A percentile compares a stretch with the other conserved stretches of the same genome.
Evolutionary conservation across 2,329 filamentous ascomycete genomes (phyloP).

Genomic region (Colletotrichum echinochloae): DNA sequence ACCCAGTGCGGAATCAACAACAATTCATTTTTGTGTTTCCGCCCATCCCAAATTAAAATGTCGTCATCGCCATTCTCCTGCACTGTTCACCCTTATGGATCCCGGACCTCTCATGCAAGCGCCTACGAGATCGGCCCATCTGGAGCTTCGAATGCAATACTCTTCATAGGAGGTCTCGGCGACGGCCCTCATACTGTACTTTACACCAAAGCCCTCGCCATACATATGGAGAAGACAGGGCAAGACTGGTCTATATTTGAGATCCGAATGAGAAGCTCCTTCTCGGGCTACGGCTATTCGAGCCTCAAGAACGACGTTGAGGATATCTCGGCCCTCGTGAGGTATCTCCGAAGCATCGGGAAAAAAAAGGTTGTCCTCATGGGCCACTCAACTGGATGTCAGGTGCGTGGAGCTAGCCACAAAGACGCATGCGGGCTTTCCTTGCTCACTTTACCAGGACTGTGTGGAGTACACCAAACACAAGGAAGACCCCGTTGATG

Average conservation of each 20-base stretch:
- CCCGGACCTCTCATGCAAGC: conserved; percentile 53
- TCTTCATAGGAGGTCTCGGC: conserved; percentile 78
- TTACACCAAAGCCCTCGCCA: conserved; percentile 64
- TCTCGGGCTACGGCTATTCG: conserved; percentile 63
- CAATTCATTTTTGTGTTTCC: neutral
- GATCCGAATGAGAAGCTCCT: conserved; percentile 66
- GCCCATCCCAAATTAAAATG: neutral
- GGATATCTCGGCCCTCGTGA: conserved; percentile 65
- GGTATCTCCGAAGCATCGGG: conserved; percentile 64
- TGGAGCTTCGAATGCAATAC: conserved; percentile 66
- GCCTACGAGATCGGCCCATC: conserved; percentile 61
- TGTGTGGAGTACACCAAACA: conserved; percentile 65
- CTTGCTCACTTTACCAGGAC: conserved; percentile 55
- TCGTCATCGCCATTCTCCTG: conserved; percentile 45
- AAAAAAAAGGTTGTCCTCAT: conserved; percentile 65
- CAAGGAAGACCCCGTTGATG: conserved; percentile 70
- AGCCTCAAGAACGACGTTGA: conserved; percentile 64
- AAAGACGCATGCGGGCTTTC: neutral
- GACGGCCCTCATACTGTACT: conserved; percentile 76
- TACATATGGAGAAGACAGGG: conserved; percentile 53
- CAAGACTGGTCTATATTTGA: conserved; percentile 68
- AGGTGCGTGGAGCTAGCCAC: conserved; percentile 51
- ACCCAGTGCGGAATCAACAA: neutral
- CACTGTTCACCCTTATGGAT: conserved; percentile 60
- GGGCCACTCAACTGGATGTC: conserved; percentile 70